Base-by-base conservation (phyloP, 225 moss, liverwort and hornwort species). In the Physcomitrium patens region DNA sequence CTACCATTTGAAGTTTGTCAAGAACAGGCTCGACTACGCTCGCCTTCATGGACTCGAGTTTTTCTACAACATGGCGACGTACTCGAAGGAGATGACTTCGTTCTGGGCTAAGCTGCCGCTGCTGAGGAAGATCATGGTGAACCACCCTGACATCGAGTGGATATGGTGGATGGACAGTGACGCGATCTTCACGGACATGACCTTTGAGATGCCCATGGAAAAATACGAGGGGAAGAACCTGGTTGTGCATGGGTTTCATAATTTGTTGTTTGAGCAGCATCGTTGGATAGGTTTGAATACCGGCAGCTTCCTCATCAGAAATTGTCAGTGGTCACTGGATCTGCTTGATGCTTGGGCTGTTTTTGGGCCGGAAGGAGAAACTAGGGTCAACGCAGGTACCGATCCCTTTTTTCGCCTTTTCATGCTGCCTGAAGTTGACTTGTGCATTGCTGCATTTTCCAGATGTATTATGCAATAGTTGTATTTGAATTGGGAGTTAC, bases 121-220 rank as follows among this genome's bases (percentile, higher is more conserved):
- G 59, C 73, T 95, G 56, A 71, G 94, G 60, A 92, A 80, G 77
- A 49, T 91, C 14, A 95, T 95, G 92, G 1, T 92, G 50, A 77
- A 77, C 19, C 87, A 92, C 63, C 92, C 91, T 13, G 92, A 95
- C 22, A 86, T 87, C 12, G 94, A 95, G 80, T 94, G 91, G 91
- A 87, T 92, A 49, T 94, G 94, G 94, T 94, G 94, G 94, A 86
- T 94, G 87, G 94, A 91, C 46, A 91, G 86, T 20, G 91, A 92
- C 26, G 81, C 89, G 61, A 86, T 95, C 10, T 84, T 95, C 50
- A 95, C 89, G 8, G 91, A 92, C 79, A 87, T 92, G 81, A 72
- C 83, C 10, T 89, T 92, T 46, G 71, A 91, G 65, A 86, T 89
- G 77, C 89, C 86, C 47, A 76, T 95, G 76, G 78, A 85, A 2